Conservation (phyloP, 129 eudicot genomes). For the Arctium minus region DNA sequence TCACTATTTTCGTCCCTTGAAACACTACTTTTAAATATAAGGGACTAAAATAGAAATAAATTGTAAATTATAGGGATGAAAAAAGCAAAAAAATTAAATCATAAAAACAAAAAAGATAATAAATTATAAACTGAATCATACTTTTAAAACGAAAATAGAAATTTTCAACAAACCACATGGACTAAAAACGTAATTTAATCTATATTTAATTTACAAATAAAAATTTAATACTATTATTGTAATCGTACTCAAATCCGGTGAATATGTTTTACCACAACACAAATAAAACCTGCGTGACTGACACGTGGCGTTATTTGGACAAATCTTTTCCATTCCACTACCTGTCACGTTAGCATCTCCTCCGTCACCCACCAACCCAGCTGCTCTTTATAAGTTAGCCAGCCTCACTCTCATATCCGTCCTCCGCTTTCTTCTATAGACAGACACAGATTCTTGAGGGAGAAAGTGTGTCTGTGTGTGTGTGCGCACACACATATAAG, state of each 20-base stretch:
- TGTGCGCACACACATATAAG: neutral
- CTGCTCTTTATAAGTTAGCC: slow-evolving; percentile 4
- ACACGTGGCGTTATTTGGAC: slow-evolving; percentile 7
- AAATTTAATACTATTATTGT: neutral
- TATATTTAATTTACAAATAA: neutral
- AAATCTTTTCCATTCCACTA: neutral
- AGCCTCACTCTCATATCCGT: neutral
- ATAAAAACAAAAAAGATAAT: too few species aligned
- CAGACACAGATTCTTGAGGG: neutral
- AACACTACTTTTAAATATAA: too few species aligned
- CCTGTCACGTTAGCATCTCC: slow-evolving; percentile 9
- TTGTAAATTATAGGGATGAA: too few species aligned
- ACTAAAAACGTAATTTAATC: neutral
- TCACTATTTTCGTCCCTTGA: too few species aligned
- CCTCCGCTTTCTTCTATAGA: neutral
- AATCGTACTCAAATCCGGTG: neutral
- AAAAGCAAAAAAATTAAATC: too few species aligned
- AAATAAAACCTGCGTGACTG: neutral
- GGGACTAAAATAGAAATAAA: too few species aligned
- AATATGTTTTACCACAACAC: neutral
- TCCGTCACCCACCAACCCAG: neutral
- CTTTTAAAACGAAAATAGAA: too few species aligned
- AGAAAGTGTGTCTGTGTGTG: neutral
- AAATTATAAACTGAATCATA: too few species aligned
- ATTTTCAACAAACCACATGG: too few species aligned